These are phyloP conservation scores for Phytopythium kandeliae DNA, from an alignment of 352 stramenopile species.

Conservation along the genomic window DNA sequence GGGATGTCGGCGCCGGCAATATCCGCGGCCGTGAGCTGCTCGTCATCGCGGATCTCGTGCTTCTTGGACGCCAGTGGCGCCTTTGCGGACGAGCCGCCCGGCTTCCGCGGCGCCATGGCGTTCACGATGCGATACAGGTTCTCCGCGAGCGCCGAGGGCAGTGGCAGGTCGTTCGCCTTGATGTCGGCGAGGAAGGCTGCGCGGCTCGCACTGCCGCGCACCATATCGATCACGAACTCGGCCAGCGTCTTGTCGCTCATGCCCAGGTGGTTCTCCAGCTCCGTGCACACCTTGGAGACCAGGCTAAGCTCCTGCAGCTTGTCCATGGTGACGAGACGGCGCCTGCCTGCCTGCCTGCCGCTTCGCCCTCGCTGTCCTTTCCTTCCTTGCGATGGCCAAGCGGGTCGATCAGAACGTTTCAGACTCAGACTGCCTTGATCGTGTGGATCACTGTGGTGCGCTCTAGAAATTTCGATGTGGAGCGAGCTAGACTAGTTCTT, in stretches of 20 bases:
- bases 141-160: conserved; percentile 55
- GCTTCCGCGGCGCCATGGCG: conserved; percentile 62
- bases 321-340: conserved; percentile 65
- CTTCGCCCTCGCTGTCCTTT: background rate
- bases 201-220: conserved; percentile 68
- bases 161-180: conserved; percentile 55
- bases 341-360: too few species aligned
- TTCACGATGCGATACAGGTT: conserved; percentile 81
- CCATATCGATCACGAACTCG: conserved; percentile 94
- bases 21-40: conserved; percentile 61
- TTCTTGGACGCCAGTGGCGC: conserved; percentile 9
- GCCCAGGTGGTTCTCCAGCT: conserved; percentile 90
- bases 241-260: conserved; percentile 96
- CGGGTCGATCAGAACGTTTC: too few species aligned
- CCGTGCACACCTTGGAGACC: conserved; percentile 85
- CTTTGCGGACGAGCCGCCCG: conserved; percentile 4
- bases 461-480: conserved; percentile 2
- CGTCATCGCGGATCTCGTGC: conserved; percentile 48
- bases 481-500: too few species aligned
- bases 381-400: background rate
- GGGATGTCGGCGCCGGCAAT: conserved; percentile 37
- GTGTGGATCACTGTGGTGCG: too few species aligned
- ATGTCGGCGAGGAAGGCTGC: conserved; percentile 50
- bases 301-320: conserved; percentile 87
- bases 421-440: too few species aligned